These are phyloP conservation scores for Hypoxylon rickii DNA, from an alignment of 495 filamentous ascomycete genomes.

Conservation along the genomic window DNA sequence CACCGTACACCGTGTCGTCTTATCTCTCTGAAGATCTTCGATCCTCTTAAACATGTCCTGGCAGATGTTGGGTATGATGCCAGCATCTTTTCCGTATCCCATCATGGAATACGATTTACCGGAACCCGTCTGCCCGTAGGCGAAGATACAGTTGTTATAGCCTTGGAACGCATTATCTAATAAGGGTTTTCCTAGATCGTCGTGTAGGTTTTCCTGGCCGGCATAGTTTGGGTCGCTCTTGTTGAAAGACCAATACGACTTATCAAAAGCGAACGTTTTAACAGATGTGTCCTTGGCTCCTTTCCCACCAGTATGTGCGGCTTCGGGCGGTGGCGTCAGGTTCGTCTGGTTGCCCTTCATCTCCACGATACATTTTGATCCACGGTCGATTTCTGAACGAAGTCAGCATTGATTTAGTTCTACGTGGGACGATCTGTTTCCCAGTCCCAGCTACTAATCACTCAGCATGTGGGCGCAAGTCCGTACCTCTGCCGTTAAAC, in stretches of 20 bases:
- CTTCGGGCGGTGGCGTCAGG: conserved; percentile 73
- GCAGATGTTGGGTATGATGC: conserved; percentile 98
- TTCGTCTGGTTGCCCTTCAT: conserved; percentile 94
- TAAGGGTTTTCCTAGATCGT: conserved; percentile 85
- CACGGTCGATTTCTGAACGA: conserved; percentile 77
- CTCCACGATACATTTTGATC: conserved; percentile 95
- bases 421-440: neutral
- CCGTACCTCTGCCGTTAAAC: conserved; percentile 89
- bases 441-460: conserved; percentile 1
- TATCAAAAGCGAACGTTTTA: conserved; percentile 94
- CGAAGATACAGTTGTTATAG: conserved; percentile 99
- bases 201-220: conserved; percentile 85
- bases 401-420: conserved; percentile 21
- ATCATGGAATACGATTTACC: conserved; percentile 99
- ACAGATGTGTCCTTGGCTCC: conserved; percentile 70
- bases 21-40: conserved; percentile 71
- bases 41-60: conserved; percentile 96
- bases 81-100: conserved; percentile 95
- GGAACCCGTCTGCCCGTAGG: conserved; percentile 97
- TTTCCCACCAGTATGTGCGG: conserved; percentile 58
- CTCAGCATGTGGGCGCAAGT: conserved; percentile 18
- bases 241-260: conserved; percentile 97
- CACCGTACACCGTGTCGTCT: conserved; percentile 82
- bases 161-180: conserved; percentile 98
- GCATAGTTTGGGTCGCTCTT: conserved; percentile 80